Evolutionary conservation across 805 yeast species (phyloP).

Genomic region (Candida easanensis): DNA sequence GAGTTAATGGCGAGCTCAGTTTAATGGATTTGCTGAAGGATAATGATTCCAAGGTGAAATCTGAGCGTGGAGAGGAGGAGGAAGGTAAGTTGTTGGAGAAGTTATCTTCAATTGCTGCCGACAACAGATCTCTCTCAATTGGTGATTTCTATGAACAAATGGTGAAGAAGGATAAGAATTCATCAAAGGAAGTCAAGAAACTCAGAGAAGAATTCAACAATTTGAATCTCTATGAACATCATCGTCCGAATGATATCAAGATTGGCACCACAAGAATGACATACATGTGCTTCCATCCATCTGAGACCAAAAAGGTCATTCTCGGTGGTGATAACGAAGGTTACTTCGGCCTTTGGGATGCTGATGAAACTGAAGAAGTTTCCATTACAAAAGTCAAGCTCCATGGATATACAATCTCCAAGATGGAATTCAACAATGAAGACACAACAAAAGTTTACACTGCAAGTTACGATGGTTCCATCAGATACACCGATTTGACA

Average conservation of each 20-base stretch:
- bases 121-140: constrained; percentile 43
- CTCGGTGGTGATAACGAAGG: constrained; percentile 92
- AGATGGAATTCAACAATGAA: constrained; percentile 50
- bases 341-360: constrained; percentile 84
- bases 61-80: constrained; percentile 27
- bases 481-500: constrained; percentile 67
- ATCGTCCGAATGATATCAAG: constrained; percentile 68
- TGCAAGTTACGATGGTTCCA: constrained; percentile 84
- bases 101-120: constrained; percentile 29
- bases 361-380: constrained; percentile 40
- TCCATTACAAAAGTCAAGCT: constrained; percentile 64
- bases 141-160: constrained; percentile 69
- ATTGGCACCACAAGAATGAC: constrained; percentile 70
- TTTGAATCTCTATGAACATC: constrained; percentile 49
- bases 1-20: constrained; percentile 64
- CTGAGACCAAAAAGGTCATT: constrained; percentile 55
- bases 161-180: constrained; percentile 34
- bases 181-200: constrained; percentile 40
- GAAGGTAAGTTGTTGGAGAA: constrained; percentile 31
- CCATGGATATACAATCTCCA: constrained; percentile 73
- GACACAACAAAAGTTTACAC: constrained; percentile 58
- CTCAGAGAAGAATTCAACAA: constrained; percentile 53
- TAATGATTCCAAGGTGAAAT: constrained; percentile 31
- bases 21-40: constrained; percentile 55
- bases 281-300: constrained; percentile 74